Evolutionary conservation across 371 early-diverging fungal species (phyloP).

Genomic region (Funneliformis caledonium): DNA sequence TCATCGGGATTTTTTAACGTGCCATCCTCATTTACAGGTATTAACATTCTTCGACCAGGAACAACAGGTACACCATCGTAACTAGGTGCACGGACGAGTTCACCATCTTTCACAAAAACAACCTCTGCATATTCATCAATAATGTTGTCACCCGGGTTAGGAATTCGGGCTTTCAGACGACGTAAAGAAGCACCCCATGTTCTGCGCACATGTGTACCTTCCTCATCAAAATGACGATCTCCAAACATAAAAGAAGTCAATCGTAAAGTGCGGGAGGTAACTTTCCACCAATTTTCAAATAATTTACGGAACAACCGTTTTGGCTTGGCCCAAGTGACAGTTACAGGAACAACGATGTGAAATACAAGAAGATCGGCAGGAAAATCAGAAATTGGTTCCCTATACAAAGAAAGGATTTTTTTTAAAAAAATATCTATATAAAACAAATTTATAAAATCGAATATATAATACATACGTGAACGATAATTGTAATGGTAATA

Average conservation of each 20-base stretch:
- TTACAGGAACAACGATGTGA: slow-evolving; percentile 70
- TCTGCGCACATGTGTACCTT: slow-evolving; percentile 56
- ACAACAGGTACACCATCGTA: slow-evolving; percentile 64
- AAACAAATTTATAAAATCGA: slow-evolving; percentile 34
- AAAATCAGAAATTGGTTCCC: slow-evolving; percentile 70
- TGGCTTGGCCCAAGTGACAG: slow-evolving; percentile 58
- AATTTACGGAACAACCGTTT: slow-evolving; percentile 46
- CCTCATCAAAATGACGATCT: slow-evolving; percentile 67
- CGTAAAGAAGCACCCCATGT: slow-evolving; percentile 57
- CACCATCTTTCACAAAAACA: slow-evolving; percentile 65
- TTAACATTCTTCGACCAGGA: slow-evolving; percentile 70
- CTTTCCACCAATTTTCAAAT: slow-evolving; percentile 65
- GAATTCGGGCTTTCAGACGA: slow-evolving; percentile 41
- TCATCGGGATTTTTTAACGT: slow-evolving; percentile 65
- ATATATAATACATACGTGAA: slow-evolving; percentile 1
- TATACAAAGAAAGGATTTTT: slow-evolving; percentile 37
- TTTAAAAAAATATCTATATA: background rate
- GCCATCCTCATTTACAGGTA: slow-evolving; percentile 70
- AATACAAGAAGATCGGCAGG: slow-evolving; percentile 78
- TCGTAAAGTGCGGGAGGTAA: slow-evolving; percentile 63
- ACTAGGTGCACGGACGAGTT: slow-evolving; percentile 62
- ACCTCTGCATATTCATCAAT: slow-evolving; percentile 50
- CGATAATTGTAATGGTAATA: slow-evolving; percentile 49
- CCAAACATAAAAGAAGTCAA: slow-evolving; percentile 86
- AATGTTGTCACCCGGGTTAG: slow-evolving; percentile 37